A percentile compares a stretch with the other conserved stretches of the same genome.
Evolutionary conservation across 768 basidiomycete species (phyloP).

Genomic region (Lactarius indigo): DNA sequence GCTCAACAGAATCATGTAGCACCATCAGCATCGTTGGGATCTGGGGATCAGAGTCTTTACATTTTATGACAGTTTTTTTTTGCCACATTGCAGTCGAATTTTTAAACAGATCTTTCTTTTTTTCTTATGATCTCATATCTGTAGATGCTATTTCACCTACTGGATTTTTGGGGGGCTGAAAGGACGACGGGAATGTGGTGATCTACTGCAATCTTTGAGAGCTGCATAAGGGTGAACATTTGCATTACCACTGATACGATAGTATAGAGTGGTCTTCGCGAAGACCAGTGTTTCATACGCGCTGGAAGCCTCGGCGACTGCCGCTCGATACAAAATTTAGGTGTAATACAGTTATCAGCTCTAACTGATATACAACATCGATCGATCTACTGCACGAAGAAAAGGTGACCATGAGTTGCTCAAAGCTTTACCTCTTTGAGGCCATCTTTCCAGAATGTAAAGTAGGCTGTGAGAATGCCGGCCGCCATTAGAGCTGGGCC

Average conservation of each 20-base stretch:
- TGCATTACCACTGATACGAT: no score
- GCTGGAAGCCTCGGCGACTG: neutral
- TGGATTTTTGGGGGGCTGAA: no score
- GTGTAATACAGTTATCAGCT: conserved; percentile 1
- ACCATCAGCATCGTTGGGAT: no score
- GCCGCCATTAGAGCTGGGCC: conserved; percentile 16
- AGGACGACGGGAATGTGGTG: neutral
- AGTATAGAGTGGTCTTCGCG: neutral
- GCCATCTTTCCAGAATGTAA: conserved; percentile 97
- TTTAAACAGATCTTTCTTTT: no score
- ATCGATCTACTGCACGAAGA: conserved; percentile 19
- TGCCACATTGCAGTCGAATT: no score
- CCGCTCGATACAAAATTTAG: neutral
- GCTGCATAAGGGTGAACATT: no score
- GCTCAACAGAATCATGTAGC: no score
- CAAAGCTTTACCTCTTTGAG: conserved; percentile 76
- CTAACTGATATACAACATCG: conserved; percentile 18
- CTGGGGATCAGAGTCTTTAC: no score
- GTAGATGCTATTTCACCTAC: no score
- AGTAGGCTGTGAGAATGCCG: conserved; percentile 54
- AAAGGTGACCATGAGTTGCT: conserved; percentile 24
- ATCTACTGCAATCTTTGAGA: no score
- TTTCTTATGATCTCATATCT: no score
- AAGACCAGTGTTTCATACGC: neutral
- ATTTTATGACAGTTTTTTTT: no score